Evolutionary conservation across 1,284 basidiomycete species (phyloP).

Genomic region (Puccinia horiana): DNA sequence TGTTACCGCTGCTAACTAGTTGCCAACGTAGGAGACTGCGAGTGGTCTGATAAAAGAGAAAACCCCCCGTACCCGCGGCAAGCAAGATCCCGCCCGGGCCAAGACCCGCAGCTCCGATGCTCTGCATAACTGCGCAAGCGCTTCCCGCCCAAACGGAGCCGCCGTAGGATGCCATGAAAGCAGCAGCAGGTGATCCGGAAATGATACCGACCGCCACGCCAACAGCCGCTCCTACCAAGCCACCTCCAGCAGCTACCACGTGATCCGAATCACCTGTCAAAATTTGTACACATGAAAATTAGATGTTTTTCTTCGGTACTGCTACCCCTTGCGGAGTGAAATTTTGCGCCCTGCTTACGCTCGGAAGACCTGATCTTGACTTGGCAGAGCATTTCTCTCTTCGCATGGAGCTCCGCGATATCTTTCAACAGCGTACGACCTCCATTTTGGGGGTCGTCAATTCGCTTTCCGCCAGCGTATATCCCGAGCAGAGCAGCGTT

Average conservation of each 20-base stretch:
- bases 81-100: neutral
- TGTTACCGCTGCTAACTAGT: neutral
- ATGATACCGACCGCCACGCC: neutral
- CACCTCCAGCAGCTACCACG: neutral
- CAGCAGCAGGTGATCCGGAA: slow-evolving; percentile 6
- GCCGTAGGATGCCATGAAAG: neutral
- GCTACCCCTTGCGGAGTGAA: neutral
- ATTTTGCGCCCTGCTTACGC: neutral
- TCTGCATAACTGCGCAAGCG: neutral
- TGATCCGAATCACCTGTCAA: too few relatives aligned
- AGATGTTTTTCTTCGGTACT: too few relatives aligned
- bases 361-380: neutral
- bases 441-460: neutral
- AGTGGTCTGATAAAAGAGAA: neutral
- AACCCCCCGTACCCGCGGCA: neutral
- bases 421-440: neutral
- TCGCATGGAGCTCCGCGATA: neutral
- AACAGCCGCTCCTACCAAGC: neutral
- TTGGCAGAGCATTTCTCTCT: neutral
- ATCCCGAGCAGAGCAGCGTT: neutral
- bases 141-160: slow-evolving; percentile 11
- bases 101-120: slow-evolving; percentile 9
- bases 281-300: too few relatives aligned
- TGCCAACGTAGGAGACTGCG: neutral
- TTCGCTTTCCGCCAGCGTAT: neutral